A percentile compares a stretch with the other conserved stretches of the same genome.
Conservation (phyloP, 148 eudicot species). For the Vaccinium corymbosum region DNA sequence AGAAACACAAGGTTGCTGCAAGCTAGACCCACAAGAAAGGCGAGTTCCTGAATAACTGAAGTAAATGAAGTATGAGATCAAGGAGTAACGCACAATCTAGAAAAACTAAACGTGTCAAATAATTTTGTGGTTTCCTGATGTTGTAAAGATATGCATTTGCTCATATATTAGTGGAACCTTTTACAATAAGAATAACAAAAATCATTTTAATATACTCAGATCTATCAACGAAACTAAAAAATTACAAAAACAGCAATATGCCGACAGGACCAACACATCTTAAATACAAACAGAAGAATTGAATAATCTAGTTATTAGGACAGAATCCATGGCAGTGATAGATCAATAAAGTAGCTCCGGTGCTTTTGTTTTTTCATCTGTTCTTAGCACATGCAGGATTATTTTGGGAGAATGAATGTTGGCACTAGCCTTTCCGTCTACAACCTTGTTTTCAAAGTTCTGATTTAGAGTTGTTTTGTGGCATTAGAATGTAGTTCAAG, state of each 20-base stretch:
- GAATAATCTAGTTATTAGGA: neutral
- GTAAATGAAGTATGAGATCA: slow-evolving; percentile 16
- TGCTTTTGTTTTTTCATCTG: neutral
- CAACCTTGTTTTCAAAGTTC: neutral
- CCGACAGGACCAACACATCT: too few relatives aligned
- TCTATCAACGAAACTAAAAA: neutral
- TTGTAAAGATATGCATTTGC: neutral
- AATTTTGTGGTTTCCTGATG: neutral
- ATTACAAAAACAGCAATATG: neutral
- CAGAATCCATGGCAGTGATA: neutral
- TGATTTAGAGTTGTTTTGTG: neutral
- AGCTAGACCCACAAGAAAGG: slow-evolving; percentile 64
- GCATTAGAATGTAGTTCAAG: neutral
- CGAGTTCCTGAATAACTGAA: slow-evolving; percentile 82
- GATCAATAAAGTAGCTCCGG: neutral
- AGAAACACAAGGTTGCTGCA: slow-evolving; percentile 67
- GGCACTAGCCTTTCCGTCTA: neutral
- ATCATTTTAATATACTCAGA: neutral
- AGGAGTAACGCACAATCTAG: neutral
- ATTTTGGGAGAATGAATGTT: neutral
- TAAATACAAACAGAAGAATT: neutral
- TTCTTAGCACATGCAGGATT: neutral
- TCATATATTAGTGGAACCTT: neutral
- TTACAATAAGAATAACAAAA: neutral
- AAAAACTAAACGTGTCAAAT: neutral